Evolutionary conservation across 768 basidiomycete species (phyloP).

Genomic region (Heimioporus sp.): DNA sequence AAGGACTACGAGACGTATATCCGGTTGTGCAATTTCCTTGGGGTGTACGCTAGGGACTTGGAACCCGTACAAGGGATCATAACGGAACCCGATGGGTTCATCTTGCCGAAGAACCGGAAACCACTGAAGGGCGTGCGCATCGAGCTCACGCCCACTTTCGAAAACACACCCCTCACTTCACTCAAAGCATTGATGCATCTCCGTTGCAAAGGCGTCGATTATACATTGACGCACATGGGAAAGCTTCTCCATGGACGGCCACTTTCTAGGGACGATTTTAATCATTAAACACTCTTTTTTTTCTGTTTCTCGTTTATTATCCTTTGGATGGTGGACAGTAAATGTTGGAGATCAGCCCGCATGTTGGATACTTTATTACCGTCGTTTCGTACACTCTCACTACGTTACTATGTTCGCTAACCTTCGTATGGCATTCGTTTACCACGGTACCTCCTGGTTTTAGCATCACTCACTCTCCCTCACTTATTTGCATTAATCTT

Average conservation of each 20-base stretch:
- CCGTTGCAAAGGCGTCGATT: conserved; percentile 39
- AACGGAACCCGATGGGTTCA: neutral
- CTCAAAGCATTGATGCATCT: conserved; percentile 16
- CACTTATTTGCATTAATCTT: no score
- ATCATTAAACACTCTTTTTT: no score
- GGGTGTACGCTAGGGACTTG: neutral
- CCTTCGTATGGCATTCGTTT: no score
- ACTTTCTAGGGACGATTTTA: conserved; percentile 24
- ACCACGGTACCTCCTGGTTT: no score
- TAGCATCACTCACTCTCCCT: no score
- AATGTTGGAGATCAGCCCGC: no score
- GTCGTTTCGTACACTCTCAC: no score
- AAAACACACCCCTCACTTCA: conserved; percentile 30
- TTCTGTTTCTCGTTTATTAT: neutral
- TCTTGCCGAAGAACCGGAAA: neutral
- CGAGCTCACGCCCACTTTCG: conserved; percentile 31
- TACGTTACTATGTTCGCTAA: no score
- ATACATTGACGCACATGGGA: conserved; percentile 37
- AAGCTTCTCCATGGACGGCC: conserved; percentile 31
- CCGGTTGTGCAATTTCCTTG: neutral
- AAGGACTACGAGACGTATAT: conserved; percentile 1
- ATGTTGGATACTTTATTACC: no score
- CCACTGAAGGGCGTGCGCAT: neutral
- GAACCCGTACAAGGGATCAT: neutral
- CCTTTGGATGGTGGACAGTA: no score